These are phyloP conservation scores for Colletotrichum cordylinicola DNA, from an alignment of 2,329 filamentous ascomycete genomes.

Conservation along the genomic window DNA sequence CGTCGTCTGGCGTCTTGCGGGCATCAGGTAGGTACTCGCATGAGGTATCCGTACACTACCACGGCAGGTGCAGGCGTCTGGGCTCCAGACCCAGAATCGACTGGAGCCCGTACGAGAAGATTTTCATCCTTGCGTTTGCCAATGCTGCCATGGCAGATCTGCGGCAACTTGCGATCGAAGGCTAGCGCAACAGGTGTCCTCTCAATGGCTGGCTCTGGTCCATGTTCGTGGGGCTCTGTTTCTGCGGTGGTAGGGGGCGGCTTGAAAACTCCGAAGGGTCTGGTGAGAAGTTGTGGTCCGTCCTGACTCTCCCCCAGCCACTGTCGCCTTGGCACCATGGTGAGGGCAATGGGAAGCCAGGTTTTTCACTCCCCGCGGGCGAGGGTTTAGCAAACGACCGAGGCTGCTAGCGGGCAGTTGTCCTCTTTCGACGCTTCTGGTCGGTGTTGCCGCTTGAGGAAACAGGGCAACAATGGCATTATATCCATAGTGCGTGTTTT, in stretches of 20 bases:
- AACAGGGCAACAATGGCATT: slow-evolving; percentile 11
- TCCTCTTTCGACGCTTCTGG: not conserved
- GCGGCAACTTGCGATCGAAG: slow-evolving; percentile 21
- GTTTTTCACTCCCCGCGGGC: slow-evolving; percentile 4
- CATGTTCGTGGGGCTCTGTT: slow-evolving; percentile 16
- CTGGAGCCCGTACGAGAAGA: slow-evolving; percentile 21
- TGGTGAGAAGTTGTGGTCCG: slow-evolving; percentile 15
- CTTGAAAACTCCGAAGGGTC: slow-evolving; percentile 23
- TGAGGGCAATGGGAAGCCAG: not conserved
- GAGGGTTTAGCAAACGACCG: slow-evolving; percentile 4
- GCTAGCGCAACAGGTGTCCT: slow-evolving; percentile 2
- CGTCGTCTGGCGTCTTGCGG: not conserved
- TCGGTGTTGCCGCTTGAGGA: slow-evolving; percentile 13
- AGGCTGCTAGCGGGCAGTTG: slow-evolving; percentile 5
- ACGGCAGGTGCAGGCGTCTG: slow-evolving; percentile 1
- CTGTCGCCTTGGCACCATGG: slow-evolving; percentile 15
- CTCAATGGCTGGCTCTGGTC: not conserved
- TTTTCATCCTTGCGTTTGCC: slow-evolving; percentile 22
- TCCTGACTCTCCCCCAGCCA: slow-evolving; percentile 12
- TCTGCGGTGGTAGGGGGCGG: slow-evolving; percentile 16
- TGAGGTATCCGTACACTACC: not conserved
- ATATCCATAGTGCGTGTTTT: not conserved
- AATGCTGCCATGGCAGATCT: slow-evolving; percentile 20
- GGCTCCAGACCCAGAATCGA: not conserved
- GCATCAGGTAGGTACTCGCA: not conserved